phyloP scores from a whole-genome alignment of 768 basidiomycete species.

The Kondoa malvinella region DNA sequence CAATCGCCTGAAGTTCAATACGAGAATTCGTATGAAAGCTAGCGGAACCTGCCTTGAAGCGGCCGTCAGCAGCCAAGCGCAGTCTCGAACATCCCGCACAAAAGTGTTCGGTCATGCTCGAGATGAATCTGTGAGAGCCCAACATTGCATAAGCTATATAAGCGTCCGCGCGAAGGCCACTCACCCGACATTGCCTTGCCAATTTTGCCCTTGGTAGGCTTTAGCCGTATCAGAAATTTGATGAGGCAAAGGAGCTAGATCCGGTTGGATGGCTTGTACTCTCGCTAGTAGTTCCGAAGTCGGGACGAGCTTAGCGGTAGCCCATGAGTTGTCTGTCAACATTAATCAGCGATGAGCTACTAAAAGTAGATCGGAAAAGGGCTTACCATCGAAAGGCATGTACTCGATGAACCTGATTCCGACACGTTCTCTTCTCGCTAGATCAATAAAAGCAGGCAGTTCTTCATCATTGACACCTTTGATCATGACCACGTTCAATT shows the following conservation, averaged over 20 bases:
- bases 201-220: constrained; percentile 56
- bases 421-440: constrained; percentile 48
- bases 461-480: constrained; percentile 68
- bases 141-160: neutral
- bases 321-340: constrained; percentile 63
- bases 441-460: constrained; percentile 56
- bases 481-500: constrained; percentile 70
- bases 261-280: constrained; percentile 40
- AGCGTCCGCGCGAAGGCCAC: no score
- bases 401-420: constrained; percentile 80
- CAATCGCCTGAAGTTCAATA: neutral
- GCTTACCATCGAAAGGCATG: constrained; percentile 77
- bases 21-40: neutral
- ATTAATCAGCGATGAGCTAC: neutral
- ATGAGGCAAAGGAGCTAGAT: constrained; percentile 37
- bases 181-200: constrained; percentile 41
- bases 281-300: constrained; percentile 46
- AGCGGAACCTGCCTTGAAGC: constrained; percentile 50
- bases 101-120: constrained; percentile 83
- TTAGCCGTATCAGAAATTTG: constrained; percentile 64
- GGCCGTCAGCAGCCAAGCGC: constrained; percentile 71
- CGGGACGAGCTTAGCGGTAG: constrained; percentile 62
- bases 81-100: constrained; percentile 70
- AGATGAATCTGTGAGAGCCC: constrained; percentile 52
- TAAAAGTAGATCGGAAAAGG: constrained; percentile 7